Conservation (phyloP, 75 land plant species). For the Pinus tabuliformis region DNA sequence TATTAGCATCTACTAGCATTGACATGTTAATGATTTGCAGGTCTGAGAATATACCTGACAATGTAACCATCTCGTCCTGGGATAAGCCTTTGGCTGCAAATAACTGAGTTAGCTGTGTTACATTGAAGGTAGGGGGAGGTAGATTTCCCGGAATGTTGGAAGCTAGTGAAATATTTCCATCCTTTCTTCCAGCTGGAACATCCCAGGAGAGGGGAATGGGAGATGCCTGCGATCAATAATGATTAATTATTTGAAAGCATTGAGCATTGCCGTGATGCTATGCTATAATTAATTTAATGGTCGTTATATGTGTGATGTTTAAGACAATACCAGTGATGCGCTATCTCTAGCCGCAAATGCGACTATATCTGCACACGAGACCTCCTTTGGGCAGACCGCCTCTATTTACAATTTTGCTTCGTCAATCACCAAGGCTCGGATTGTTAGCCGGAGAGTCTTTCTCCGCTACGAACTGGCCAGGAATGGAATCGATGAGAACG, state of each 20-base stretch:
- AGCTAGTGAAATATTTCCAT: slow-evolving; percentile 51
- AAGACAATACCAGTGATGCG: slow-evolving; percentile 9
- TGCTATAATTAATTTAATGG: neutral
- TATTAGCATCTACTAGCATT: no score
- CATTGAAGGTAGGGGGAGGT: slow-evolving; percentile 39
- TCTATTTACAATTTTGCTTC: slow-evolving; percentile 17
- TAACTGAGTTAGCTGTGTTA: slow-evolving; percentile 31
- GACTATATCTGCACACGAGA: slow-evolving; percentile 32
- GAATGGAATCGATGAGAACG: slow-evolving; percentile 18
- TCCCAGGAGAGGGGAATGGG: slow-evolving; percentile 28
- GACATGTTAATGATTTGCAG: neutral
- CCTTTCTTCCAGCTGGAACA: slow-evolving; percentile 60
- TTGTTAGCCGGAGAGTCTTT: slow-evolving; percentile 17
- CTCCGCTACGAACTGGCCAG: slow-evolving; percentile 6
- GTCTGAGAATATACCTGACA: slow-evolving; percentile 29
- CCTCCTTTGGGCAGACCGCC: slow-evolving; percentile 10
- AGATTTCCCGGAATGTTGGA: slow-evolving; percentile 32
- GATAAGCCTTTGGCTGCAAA: slow-evolving; percentile 51
- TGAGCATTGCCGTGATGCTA: neutral
- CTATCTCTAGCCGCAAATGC: slow-evolving; percentile 28
- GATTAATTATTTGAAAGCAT: neutral
- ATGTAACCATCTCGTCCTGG: slow-evolving; percentile 51
- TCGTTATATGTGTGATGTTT: neutral
- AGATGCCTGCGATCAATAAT: neutral
- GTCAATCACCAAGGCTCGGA: slow-evolving; percentile 20